Evolutionary conservation across 2,329 filamentous ascomycete species (phyloP), one percentile per base, ranked within the genome.

Genomic region (Penicillium sp.): DNA sequence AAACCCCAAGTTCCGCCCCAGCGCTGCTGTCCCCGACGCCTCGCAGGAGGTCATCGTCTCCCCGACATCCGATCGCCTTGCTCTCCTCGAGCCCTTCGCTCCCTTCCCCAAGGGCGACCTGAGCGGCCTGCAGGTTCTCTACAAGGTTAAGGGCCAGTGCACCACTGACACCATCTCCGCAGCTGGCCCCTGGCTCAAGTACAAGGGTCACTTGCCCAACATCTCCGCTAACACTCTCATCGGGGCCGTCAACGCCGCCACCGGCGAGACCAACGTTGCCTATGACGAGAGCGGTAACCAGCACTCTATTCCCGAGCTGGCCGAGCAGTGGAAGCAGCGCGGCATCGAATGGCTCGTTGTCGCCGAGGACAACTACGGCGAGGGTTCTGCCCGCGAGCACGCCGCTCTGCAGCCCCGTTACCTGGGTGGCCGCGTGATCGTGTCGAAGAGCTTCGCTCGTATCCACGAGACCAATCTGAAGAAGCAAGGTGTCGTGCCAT

Each of bases 131-230:
- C 88, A 88, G 55, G 93, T 99, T 19, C 89, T 99, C 16, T 94
- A 96, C 83, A 98, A 98, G 81, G 90, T 98, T 66, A 90, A 93
- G 65, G 95, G 95, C 66, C 97, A 99, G 81, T 99, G 95, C 84
- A 99, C 95, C 59, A 99, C 95, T 46, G 95, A 99, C 80, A 98
- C 95, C 70, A 99, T 99, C 79, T 98, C 93, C 2, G 65, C 94
- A 19, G 93, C 94, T 1, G 93, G 93, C 3, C 93, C 93, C 10
- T 98, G 93, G 93, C 86, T 99, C 68, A 98, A 97, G 81, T 99
- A 97, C 87, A 98, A 98, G 84, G 95, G 95, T 64, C 95, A 99
- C 79, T 87, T 99, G 64, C 92, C 94, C 76, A 99, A 99, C 83
- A 99, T 99, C 77, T 90, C 89, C 67, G 92, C 92, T 74, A 99